Base-by-base conservation (phyloP, 441 rosid genomes). In the Gossypium trilobum region DNA sequence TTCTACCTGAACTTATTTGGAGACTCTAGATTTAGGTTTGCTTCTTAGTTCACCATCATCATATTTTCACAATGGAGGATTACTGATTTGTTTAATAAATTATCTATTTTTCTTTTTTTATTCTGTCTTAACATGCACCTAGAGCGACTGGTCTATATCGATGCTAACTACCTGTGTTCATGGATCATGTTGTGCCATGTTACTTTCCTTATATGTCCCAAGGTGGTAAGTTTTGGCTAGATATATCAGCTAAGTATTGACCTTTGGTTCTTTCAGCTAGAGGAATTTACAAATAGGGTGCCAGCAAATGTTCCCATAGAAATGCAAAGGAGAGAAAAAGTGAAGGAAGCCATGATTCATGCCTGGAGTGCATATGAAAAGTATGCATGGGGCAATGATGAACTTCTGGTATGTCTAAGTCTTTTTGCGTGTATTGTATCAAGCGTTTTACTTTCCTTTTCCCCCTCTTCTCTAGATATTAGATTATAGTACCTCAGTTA, bases 381-480 rank as follows among this genome's bases (percentile, higher is more conserved):
- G 74, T 93, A 88, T 79, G 98, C 99, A 1, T 93, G 99, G 98
- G 99, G 97, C 62, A 76, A 86, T 54, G 99, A 95, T 73, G 99
- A 93, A 79, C 99, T 95, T 73, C 94, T 93, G 96, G 98, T 95
- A 52, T 19, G 72, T 46, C 11, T 11, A 29, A 52, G 19, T 29
- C 2, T 51, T 51, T 51, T 14, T 31, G 25, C 33, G 2, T 52
- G 4, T 68, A 9, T 51, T 68, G 16, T 51, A 68, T 52, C 27
- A 51, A 27, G 46, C 25, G 19, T 2, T 51, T 68, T 10, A 27
- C 60, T 4, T 29, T 17, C 9, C 5, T 31, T 68, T 68, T 68
- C 11, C 5, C 16, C 14, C 1, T 3, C 2, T 27, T 68, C 19
- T 7, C 25, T 25, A 14, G 7, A n/a, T 27, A 25, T 67, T 27